These are phyloP conservation scores for Lachancea waltii DNA, from an alignment of 805 yeast species.

Conservation along the genomic window DNA sequence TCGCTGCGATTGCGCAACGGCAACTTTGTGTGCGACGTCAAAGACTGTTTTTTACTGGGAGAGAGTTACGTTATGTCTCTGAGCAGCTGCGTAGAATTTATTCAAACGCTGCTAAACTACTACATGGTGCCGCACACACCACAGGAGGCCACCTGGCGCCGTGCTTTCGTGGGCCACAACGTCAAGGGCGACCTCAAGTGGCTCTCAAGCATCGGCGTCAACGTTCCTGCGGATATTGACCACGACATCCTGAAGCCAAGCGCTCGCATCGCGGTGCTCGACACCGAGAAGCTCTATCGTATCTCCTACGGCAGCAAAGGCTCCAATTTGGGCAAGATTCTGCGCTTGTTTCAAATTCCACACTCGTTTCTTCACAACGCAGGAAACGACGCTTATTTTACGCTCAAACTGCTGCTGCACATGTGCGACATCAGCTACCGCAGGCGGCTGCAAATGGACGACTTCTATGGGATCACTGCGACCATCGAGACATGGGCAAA, in stretches of 20 bases:
- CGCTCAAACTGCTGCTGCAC: slow-evolving; percentile 45
- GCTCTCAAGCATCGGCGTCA: slow-evolving; percentile 42
- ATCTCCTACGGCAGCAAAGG: slow-evolving; percentile 38
- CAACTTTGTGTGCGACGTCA: slow-evolving; percentile 47
- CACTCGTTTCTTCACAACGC: slow-evolving; percentile 62
- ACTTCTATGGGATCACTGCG: slow-evolving; percentile 16
- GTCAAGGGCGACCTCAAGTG: slow-evolving; percentile 49
- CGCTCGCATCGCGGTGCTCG: slow-evolving; percentile 28
- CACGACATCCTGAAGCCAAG: slow-evolving; percentile 1
- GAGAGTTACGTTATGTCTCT: slow-evolving; percentile 38
- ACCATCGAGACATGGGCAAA: slow-evolving; percentile 18
- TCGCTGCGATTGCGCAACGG: slow-evolving; percentile 41
- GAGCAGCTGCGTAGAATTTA: slow-evolving; percentile 33
- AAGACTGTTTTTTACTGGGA: slow-evolving; percentile 45
- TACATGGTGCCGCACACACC: slow-evolving; percentile 34
- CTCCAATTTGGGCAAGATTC: slow-evolving; percentile 40
- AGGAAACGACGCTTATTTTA: slow-evolving; percentile 63
- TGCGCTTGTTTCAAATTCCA: slow-evolving; percentile 45
- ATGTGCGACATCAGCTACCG: slow-evolving; percentile 40
- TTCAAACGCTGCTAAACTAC: slow-evolving; percentile 40
- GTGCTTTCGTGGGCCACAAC: slow-evolving; percentile 55
- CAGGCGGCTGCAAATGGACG: slow-evolving; percentile 22
- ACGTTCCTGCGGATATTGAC: slow-evolving; percentile 33
- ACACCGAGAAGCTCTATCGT: slow-evolving; percentile 44
- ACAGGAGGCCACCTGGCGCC: slow-evolving; percentile 24